Percentiles rank a stretch among this genome's conserved stretches.
Evolutionary conservation across 2,329 filamentous ascomycete genomes (phyloP).

Genomic region (Geosmithia flava): DNA sequence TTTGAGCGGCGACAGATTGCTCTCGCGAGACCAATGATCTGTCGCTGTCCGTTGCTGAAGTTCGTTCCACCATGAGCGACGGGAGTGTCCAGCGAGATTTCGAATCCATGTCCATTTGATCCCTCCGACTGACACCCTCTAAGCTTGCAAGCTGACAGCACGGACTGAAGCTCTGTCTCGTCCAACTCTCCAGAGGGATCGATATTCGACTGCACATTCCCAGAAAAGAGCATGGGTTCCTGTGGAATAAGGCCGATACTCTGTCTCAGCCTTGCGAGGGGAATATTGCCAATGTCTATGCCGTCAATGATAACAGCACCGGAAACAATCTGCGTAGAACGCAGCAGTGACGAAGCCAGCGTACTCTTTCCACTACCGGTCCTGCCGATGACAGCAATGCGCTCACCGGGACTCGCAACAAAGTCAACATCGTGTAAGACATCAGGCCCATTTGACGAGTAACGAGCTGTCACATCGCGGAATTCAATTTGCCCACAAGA

Average conservation of each 20-base stretch:
- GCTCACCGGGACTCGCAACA: slow-evolving; percentile 51
- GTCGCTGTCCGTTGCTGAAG: slow-evolving; percentile 43
- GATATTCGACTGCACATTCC: slow-evolving; percentile 42
- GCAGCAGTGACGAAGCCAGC: slow-evolving; percentile 40
- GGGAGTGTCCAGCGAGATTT: slow-evolving; percentile 25
- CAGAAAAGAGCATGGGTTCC: slow-evolving; percentile 45
- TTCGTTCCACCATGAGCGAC: slow-evolving; percentile 42
- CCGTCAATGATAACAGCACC: slow-evolving; percentile 44
- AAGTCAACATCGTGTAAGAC: slow-evolving; percentile 39
- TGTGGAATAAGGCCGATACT: slow-evolving; percentile 46
- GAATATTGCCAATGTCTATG: slow-evolving; percentile 37
- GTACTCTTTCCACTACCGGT: slow-evolving; percentile 80
- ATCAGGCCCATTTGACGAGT: slow-evolving; percentile 29
- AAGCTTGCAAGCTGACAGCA: slow-evolving; percentile 45
- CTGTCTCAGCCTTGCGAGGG: slow-evolving; percentile 35
- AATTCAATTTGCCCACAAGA: slow-evolving; percentile 33
- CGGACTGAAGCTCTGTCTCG: slow-evolving; percentile 40
- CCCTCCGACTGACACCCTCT: not conserved
- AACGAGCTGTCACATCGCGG: slow-evolving; percentile 36
- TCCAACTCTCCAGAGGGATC: slow-evolving; percentile 49
- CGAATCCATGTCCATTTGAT: slow-evolving; percentile 1
- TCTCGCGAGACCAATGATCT: slow-evolving; percentile 44
- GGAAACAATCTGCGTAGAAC: slow-evolving; percentile 37
- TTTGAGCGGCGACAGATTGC: slow-evolving; percentile 41
- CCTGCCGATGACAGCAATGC: slow-evolving; percentile 67